Evolutionary conservation across 768 basidiomycete genomes (phyloP).

Genomic region (Rhizopogon rudus): DNA sequence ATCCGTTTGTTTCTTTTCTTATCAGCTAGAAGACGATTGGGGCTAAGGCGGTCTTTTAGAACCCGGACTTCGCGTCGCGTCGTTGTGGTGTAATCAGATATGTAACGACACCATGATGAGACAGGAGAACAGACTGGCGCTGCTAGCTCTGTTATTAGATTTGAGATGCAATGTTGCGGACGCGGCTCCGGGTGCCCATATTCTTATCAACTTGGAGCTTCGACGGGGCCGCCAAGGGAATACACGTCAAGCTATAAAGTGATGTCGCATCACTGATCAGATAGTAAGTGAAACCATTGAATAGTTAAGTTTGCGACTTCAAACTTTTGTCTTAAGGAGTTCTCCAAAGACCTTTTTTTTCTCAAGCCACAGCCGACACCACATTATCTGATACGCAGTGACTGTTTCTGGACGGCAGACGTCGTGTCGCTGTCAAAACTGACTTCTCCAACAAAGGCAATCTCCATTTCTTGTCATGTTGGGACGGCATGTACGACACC

Average conservation of each 20-base stretch:
- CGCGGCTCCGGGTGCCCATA: neutral
- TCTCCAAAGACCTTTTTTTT: neutral
- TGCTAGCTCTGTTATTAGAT: neutral
- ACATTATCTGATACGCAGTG: neutral
- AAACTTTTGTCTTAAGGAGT: neutral
- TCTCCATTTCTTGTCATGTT: neutral
- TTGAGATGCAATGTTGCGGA: neutral
- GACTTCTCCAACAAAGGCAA: neutral
- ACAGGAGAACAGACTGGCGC: no score
- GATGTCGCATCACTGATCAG: neutral
- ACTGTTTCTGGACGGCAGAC: neutral
- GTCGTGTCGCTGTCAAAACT: conserved; percentile 1
- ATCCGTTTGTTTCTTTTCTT: conserved; percentile 4
- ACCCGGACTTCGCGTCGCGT: neutral
- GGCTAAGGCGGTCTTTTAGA: conserved; percentile 15
- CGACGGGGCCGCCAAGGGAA: neutral
- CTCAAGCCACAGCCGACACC: neutral
- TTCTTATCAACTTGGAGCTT: neutral
- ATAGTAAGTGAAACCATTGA: neutral
- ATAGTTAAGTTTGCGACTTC: neutral
- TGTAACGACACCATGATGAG: neutral
- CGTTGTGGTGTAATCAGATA: conserved; percentile 14
- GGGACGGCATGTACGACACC: conserved; percentile 3
- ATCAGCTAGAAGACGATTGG: conserved; percentile 5
- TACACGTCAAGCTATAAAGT: neutral